Evolutionary conservation across 768 basidiomycete genomes (phyloP).

Genomic region (Mrakia gelida): DNA sequence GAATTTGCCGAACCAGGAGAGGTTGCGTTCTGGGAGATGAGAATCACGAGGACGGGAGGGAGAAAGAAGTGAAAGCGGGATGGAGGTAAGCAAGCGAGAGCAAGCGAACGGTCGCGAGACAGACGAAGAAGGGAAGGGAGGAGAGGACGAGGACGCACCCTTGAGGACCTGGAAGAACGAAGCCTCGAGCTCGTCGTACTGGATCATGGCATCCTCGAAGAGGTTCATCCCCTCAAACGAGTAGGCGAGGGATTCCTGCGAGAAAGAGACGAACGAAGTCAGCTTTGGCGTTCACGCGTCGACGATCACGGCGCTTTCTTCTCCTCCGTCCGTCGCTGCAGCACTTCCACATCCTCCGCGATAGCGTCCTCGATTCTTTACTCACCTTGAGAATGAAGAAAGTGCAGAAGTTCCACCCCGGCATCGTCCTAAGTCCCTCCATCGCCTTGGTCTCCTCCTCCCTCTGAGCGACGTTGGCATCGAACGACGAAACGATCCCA

Average conservation of each 20-base stretch:
- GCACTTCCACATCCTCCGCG: too few relatives aligned
- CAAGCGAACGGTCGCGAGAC: neutral
- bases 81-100: neutral
- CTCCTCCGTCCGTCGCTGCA: too few relatives aligned
- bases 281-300: neutral
- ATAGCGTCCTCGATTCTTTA: too few relatives aligned
- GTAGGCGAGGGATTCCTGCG: conserved; percentile 83
- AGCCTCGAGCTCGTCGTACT: conserved; percentile 86
- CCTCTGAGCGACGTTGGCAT: conserved; percentile 65
- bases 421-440: conserved; percentile 83
- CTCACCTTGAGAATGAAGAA: conserved; percentile 91
- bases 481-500: conserved; percentile 76
- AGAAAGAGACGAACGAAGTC: neutral
- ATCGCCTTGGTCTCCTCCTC: conserved; percentile 89
- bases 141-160: conserved; percentile 34
- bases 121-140: neutral
- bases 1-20: conserved; percentile 87
- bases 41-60: neutral
- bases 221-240: conserved; percentile 89
- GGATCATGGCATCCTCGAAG: conserved; percentile 78
- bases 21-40: conserved; percentile 70
- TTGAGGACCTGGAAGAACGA: conserved; percentile 57
- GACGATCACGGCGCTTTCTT: neutral
- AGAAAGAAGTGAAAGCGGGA: too few relatives aligned
- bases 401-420: conserved; percentile 98